Conservation (phyloP, 495 filamentous ascomycete species). For the Neurospora sp. region DNA sequence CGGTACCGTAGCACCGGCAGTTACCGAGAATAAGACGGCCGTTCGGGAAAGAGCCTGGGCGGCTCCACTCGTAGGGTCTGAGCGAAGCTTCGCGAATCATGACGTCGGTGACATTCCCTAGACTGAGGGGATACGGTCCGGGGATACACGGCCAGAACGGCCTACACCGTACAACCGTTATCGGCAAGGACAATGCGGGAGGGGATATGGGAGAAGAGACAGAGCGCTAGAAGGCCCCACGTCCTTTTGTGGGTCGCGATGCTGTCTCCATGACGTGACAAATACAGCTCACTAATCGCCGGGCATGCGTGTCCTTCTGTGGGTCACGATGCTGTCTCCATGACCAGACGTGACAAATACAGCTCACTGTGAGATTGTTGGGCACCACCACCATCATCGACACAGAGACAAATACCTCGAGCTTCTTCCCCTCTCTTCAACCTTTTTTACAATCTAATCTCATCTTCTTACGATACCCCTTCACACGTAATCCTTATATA, state of each 20-base stretch:
- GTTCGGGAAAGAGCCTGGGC: not conserved
- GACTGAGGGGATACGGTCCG: not conserved
- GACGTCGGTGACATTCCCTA: not conserved
- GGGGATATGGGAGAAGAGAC: not conserved
- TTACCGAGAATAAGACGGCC: not conserved
- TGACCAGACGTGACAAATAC: not conserved
- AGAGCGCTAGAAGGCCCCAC: not conserved
- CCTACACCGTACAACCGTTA: not conserved
- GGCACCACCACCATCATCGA: not conserved
- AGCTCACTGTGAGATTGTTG: not conserved
- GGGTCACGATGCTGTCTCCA: not conserved
- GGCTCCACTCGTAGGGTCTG: not conserved
- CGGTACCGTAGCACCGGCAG: not conserved
- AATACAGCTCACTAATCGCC: not conserved
- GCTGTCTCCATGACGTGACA: not conserved
- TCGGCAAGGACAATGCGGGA: not conserved
- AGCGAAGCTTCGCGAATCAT: not conserved
- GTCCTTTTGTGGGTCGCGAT: not conserved
- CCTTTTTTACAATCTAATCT: conserved; percentile 1
- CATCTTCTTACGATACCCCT: not conserved
- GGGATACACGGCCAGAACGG: no score
- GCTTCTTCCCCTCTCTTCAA: not conserved
- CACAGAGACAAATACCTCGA: not conserved
- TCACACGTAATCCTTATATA: not conserved
- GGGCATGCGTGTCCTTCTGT: not conserved